Conservation (phyloP, 2,329 filamentous ascomycete species). For the Leptographium lundbergii region DNA sequence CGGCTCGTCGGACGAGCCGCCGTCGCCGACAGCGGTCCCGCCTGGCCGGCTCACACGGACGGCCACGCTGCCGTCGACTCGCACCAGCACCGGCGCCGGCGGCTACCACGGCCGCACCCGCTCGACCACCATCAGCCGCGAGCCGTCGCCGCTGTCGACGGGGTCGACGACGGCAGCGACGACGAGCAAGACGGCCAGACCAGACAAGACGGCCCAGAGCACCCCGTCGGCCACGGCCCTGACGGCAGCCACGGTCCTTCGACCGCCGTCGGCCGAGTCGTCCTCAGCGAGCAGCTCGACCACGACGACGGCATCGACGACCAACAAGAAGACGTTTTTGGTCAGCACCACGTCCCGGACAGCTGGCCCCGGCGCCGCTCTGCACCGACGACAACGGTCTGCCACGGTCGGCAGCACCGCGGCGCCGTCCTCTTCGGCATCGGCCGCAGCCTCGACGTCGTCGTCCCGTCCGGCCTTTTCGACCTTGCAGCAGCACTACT, state of each 20-base stretch:
- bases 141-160: background rate
- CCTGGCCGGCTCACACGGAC: background rate
- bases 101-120: conserved; percentile 25
- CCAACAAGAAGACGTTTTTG: background rate
- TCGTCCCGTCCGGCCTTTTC: conserved; percentile 42
- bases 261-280: conserved; percentile 20
- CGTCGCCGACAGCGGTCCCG: background rate
- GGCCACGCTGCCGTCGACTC: background rate
- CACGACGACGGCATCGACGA: background rate
- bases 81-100: background rate
- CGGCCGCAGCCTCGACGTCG: background rate
- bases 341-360: background rate
- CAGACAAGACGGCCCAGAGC: background rate
- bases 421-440: background rate
- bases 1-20: background rate
- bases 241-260: conserved; percentile 24
- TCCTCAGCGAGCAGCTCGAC: background rate
- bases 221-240: conserved; percentile 22
- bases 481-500: conserved; percentile 55
- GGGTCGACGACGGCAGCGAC: background rate
- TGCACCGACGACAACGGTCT: background rate
- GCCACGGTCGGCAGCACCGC: background rate
- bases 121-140: conserved; percentile 13
- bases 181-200: background rate
- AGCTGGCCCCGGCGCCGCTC: background rate